Conservation (phyloP, 352 stramenopile genomes). For the Pythium sukuiense region DNA sequence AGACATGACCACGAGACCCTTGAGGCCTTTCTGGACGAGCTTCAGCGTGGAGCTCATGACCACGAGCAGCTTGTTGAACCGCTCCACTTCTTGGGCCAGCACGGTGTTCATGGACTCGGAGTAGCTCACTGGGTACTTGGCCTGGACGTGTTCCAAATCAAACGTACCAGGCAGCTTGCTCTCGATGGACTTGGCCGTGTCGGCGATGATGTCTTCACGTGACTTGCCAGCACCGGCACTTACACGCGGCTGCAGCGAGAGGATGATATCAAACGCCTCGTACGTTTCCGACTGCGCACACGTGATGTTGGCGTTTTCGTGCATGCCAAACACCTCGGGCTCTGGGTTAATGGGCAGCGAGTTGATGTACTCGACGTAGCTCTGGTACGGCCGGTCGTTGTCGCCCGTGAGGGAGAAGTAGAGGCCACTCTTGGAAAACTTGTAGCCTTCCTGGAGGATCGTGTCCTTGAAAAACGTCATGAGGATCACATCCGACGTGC, state of each 20-base stretch:
- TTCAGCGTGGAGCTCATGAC: slow-evolving; percentile 69
- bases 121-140: slow-evolving; percentile 90
- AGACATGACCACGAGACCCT: slow-evolving; percentile 86
- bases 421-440: slow-evolving; percentile 78
- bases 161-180: slow-evolving; percentile 58
- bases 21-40: slow-evolving; percentile 69
- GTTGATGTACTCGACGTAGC: slow-evolving; percentile 95
- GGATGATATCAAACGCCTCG: slow-evolving; percentile 85
- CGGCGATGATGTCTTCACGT: slow-evolving; percentile 75
- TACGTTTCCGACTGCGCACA: slow-evolving; percentile 90
- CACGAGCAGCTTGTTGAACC: slow-evolving; percentile 78
- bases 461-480: slow-evolving; percentile 86
- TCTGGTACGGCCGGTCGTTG: slow-evolving; percentile 56
- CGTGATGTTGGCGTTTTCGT: slow-evolving; percentile 94
- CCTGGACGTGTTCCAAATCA: slow-evolving; percentile 74
- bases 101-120: slow-evolving; percentile 96
- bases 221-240: slow-evolving; percentile 66
- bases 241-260: slow-evolving; percentile 80
- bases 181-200: slow-evolving; percentile 73
- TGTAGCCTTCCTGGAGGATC: slow-evolving; percentile 76
- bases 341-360: slow-evolving; percentile 88
- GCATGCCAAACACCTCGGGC: slow-evolving; percentile 93
- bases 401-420: slow-evolving; percentile 88
- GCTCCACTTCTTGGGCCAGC: slow-evolving; percentile 84
- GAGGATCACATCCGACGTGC: slow-evolving; percentile 90